phyloP scores from a whole-genome alignment of 2,329 filamentous ascomycete species.

The Mollisia scopiformis region DNA sequence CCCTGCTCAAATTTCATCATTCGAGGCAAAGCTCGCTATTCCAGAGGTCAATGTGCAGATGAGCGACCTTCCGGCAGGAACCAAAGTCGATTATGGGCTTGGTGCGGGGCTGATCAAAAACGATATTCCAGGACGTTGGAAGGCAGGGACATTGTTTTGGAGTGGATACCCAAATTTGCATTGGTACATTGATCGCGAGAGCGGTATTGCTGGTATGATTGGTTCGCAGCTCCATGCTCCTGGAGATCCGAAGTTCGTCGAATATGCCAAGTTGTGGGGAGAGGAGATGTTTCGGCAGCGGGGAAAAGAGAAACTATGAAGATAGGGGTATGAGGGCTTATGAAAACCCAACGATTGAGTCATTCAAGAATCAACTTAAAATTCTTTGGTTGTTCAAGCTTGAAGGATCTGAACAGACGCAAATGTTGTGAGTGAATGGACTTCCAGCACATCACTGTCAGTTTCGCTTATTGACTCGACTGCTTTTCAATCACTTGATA shows the following conservation, averaged over 20 bases:
- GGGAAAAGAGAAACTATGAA: constrained; percentile 15
- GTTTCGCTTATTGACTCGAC: no score
- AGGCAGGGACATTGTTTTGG: constrained; percentile 46
- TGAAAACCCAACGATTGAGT: no score
- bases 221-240: constrained; percentile 46
- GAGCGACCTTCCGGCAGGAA: constrained; percentile 40
- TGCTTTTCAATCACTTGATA: no score
- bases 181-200: constrained; percentile 47
- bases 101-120: constrained; percentile 46
- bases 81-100: constrained; percentile 42
- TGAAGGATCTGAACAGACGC: no score
- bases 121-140: constrained; percentile 40
- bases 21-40: constrained; percentile 25
- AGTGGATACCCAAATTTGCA: constrained; percentile 48
- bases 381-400: no score
- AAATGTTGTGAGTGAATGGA: no score
- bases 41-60: constrained; percentile 18
- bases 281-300: constrained; percentile 40
- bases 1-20: constrained; percentile 22
- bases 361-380: no score
- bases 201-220: constrained; percentile 45
- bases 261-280: constrained; percentile 42
- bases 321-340: background rate
- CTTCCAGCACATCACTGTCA: no score
- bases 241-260: constrained; percentile 41